Conservation (phyloP, 1,284 basidiomycete genomes). For the Leccinum subrobustum region DNA sequence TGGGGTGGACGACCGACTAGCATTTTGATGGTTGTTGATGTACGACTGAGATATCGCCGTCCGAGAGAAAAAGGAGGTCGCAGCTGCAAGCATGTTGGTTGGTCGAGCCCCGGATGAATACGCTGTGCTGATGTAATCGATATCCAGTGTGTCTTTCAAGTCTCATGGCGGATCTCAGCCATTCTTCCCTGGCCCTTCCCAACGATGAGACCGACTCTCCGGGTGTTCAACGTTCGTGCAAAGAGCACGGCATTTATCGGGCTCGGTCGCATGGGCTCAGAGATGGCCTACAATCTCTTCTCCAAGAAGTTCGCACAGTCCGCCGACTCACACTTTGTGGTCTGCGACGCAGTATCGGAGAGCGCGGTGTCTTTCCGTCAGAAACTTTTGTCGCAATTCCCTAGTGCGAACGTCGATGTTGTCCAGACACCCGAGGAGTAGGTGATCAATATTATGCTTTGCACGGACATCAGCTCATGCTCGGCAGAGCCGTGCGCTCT, state of each 20-base stretch:
- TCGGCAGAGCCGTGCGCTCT: constrained; percentile 53
- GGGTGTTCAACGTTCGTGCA: constrained; percentile 39
- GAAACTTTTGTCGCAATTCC: constrained; percentile 55
- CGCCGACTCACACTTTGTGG: constrained; percentile 56
- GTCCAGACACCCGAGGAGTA: constrained; percentile 68
- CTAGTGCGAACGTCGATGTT: constrained; percentile 54
- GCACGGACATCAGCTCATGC: constrained; percentile 10
- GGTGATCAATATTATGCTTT: constrained; percentile 32
- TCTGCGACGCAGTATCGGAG: constrained; percentile 75
- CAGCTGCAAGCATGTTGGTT: constrained; percentile 76
- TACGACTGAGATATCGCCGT: constrained; percentile 86
- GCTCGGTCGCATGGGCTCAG: constrained; percentile 78
- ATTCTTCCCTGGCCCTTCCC: not conserved
- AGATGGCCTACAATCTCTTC: constrained; percentile 85
- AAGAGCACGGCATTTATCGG: constrained; percentile 75
- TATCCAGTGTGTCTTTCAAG: too few relatives aligned
- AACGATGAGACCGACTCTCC: constrained; percentile 42
- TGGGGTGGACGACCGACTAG: constrained; percentile 64
- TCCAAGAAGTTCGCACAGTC: constrained; percentile 56
- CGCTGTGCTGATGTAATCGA: constrained; percentile 21
- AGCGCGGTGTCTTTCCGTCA: constrained; percentile 55
- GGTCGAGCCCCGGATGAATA: not conserved
- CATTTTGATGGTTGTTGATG: constrained; percentile 52
- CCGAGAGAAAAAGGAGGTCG: constrained; percentile 86
- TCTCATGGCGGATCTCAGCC: constrained; percentile 6